These are phyloP conservation scores for Jacaranda mimosifolia DNA, from an alignment of 257 asterid species.

Conservation along the genomic window DNA sequence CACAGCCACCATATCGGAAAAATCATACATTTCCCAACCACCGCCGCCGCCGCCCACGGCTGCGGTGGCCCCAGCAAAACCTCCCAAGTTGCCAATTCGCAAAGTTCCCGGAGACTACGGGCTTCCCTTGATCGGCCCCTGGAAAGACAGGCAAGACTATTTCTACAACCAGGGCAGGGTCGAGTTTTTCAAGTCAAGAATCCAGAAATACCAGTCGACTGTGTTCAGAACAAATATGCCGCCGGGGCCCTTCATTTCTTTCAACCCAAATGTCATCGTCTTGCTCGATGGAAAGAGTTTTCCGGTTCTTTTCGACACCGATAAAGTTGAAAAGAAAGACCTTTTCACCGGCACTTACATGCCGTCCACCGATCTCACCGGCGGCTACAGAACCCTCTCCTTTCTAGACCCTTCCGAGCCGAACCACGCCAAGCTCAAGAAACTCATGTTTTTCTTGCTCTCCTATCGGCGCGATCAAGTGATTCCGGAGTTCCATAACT, in stretches of 20 bases:
- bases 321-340: conserved; percentile 79
- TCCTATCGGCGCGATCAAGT: conserved; percentile 64
- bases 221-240: conserved; percentile 90
- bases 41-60: conserved; percentile 3
- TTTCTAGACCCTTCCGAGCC: conserved; percentile 91
- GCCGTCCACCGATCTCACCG: conserved; percentile 80
- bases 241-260: conserved; percentile 83
- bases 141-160: conserved; percentile 78
- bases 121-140: conserved; percentile 71
- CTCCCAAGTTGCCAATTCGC: conserved; percentile 50
- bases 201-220: conserved; percentile 70
- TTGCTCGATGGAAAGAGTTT: conserved; percentile 88
- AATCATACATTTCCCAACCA: conserved; percentile 35
- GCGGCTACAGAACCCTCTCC: conserved; percentile 80
- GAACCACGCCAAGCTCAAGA: conserved; percentile 67
- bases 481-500: conserved; percentile 67
- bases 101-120: conserved; percentile 83
- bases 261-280: conserved; percentile 71
- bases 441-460: conserved; percentile 65
- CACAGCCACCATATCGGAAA: conserved; percentile 51
- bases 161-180: conserved; percentile 86
- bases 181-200: conserved; percentile 76
- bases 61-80: not conserved
- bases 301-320: conserved; percentile 72
- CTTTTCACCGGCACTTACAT: conserved; percentile 86